A percentile compares a stretch with the other conserved stretches of the same genome.
Conservation (phyloP, 139 green algal species). For the Haematococcus lacustris region DNA sequence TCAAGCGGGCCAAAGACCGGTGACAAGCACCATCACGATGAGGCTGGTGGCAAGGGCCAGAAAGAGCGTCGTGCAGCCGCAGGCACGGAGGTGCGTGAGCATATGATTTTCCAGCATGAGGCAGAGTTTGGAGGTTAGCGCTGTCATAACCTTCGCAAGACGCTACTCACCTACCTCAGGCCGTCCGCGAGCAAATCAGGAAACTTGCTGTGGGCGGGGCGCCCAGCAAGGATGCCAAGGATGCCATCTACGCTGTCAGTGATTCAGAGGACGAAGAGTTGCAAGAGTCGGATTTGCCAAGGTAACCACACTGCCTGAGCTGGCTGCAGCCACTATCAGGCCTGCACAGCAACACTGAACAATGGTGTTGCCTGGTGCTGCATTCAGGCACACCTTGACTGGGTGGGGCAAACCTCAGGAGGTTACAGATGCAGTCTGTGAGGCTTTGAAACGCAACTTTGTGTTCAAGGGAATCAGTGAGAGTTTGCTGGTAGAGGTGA, state of each 20-base stretch:
- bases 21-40: no score
- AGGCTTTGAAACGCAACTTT: constrained; percentile 49
- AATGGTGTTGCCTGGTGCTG: not conserved
- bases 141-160: no score
- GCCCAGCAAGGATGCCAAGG: constrained; percentile 28
- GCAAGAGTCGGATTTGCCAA: not conserved
- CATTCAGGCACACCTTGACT: not conserved
- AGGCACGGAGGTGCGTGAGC: constrained; percentile 31
- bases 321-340: not conserved
- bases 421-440: constrained; percentile 37
- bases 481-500: constrained; percentile 42
- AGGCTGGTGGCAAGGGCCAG: no score
- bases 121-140: not conserved
- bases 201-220: constrained; percentile 45
- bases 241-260: constrained; percentile 38
- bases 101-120: not conserved
- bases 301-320: not conserved
- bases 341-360: not conserved
- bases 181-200: constrained; percentile 50
- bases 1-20: no score
- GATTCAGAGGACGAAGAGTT: constrained; percentile 55
- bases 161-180: no score
- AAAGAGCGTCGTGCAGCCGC: constrained; percentile 47
- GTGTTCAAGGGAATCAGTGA: constrained; percentile 56
- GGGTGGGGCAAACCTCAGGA: constrained; percentile 40